A percentile compares a stretch with the other conserved stretches of the same genome.
Evolutionary conservation across 2,329 filamentous ascomycete species (phyloP).

Genomic region (Pyrenochaeta sp.): DNA sequence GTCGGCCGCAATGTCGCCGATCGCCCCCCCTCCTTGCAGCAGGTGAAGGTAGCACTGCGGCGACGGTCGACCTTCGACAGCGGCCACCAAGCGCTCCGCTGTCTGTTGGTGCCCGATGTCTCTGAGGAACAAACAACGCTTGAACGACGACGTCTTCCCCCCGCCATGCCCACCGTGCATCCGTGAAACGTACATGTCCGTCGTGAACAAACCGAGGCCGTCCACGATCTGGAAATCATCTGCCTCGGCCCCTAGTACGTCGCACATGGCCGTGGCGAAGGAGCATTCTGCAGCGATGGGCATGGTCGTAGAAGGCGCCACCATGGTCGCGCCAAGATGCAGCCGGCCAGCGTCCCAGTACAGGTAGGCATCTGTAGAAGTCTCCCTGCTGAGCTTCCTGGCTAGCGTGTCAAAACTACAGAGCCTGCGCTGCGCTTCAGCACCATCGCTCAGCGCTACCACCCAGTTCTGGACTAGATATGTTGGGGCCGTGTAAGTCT

Average conservation of each 20-base stretch:
- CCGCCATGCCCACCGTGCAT: slow-evolving; percentile 67
- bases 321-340: slow-evolving; percentile 61
- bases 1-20: slow-evolving; percentile 54
- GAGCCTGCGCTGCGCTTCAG: slow-evolving; percentile 49
- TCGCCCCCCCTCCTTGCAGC: slow-evolving; percentile 64
- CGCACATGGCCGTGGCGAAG: background rate
- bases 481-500: slow-evolving; percentile 52
- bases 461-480: slow-evolving; percentile 47
- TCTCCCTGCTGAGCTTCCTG: slow-evolving; percentile 50
- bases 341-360: slow-evolving; percentile 58
- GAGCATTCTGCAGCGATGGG: slow-evolving; percentile 9
- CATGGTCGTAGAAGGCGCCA: slow-evolving; percentile 49
- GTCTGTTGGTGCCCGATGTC: slow-evolving; percentile 50
- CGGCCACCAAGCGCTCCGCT: slow-evolving; percentile 50
- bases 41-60: slow-evolving; percentile 69
- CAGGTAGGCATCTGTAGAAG: slow-evolving; percentile 64
- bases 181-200: slow-evolving; percentile 66
- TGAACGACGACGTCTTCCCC: slow-evolving; percentile 69
- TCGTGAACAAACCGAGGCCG: slow-evolving; percentile 61
- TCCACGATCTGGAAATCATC: slow-evolving; percentile 51
- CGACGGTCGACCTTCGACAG: slow-evolving; percentile 59
- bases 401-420: slow-evolving; percentile 51
- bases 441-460: slow-evolving; percentile 28
- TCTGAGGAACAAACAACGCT: slow-evolving; percentile 68
- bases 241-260: slow-evolving; percentile 47